Base-by-base conservation (phyloP, 805 yeast genomes). In the Starmerella lactis-condensi region DNA sequence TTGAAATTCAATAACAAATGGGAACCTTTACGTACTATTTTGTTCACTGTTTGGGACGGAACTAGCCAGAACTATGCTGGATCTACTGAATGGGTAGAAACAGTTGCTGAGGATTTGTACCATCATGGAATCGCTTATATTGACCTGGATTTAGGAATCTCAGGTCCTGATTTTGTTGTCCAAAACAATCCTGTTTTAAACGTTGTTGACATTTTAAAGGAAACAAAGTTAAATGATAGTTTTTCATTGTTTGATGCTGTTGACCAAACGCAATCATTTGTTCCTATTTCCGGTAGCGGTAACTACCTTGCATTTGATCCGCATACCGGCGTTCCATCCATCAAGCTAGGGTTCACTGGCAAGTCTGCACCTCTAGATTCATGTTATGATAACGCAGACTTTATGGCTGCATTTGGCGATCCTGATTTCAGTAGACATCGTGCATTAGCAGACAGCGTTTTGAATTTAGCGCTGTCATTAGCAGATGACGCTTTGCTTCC, bases 1-100 rank as follows among this genome's bases (percentile, higher is more conserved):
- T 56, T 82, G 51, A 71, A 67, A 36, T 60, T 68, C 31, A 60
- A 70, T 22, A 64, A 63, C 43, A 69, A 72, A 37, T 83, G 95
- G 95, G 58, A 61, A 28, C 95, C 96, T 0, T 52, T 81, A 24
- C 65, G 96, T 50, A 63, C 83, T 3, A 72, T 83, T 10, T 73
- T 74, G 46, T 82, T 83, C 54, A 69, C 70, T 0, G 77, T 93
- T 1, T 81, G 76, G 58, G 92, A 83, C 44, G 94, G 77, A 1
- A 58, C 75, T 0, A 70, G 72, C 38, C 81, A 75, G 45, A 82
- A 82, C 48, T 56, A 63, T 41, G 93, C 89, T 0, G 96, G 96
- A 0, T 62, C 78, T n/a, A 63, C 82, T 0, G 85, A 75, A 45
- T 71, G 83, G 64, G 61, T 73, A 5, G 77, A 75, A 42, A 56